These are phyloP conservation scores for Mariannaea elegans DNA, from an alignment of 2,329 filamentous ascomycete species.

Conservation along the genomic window DNA sequence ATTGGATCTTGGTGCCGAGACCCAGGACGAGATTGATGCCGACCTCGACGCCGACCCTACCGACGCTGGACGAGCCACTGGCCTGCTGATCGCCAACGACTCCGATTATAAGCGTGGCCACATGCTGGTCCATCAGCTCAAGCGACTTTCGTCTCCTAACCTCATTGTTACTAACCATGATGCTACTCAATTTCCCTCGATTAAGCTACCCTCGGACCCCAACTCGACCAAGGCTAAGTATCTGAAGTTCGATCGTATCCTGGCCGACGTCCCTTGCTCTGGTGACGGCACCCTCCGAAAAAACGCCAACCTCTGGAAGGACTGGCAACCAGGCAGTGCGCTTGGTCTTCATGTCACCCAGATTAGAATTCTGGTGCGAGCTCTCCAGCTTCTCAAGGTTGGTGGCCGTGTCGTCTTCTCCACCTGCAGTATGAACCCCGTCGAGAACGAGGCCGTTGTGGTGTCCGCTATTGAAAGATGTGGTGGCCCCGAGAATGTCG, in stretches of 20 bases:
- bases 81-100: conserved; percentile 93
- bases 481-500: conserved; percentile 82
- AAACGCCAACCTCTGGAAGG: conserved; percentile 93
- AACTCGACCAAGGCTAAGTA: conserved; percentile 71
- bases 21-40: conserved; percentile 56
- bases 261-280: conserved; percentile 96
- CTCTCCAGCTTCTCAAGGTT: conserved; percentile 94
- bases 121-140: conserved; percentile 97
- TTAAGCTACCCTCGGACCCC: conserved; percentile 76
- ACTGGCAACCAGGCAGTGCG: conserved; percentile 89
- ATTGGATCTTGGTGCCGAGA: conserved; percentile 59
- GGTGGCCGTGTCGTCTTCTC: conserved; percentile 96
- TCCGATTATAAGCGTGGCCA: conserved; percentile 96
- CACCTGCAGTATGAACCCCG: conserved; percentile 98
- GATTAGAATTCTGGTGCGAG: conserved; percentile 87
- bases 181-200: conserved; percentile 92
- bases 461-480: conserved; percentile 89
- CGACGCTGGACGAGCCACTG: conserved; percentile 89
- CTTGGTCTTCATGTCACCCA: conserved; percentile 89
- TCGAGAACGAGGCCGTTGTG: conserved; percentile 95
- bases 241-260: conserved; percentile 94
- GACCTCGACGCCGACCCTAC: conserved; percentile 67
- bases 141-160: conserved; percentile 95
- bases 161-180: conserved; percentile 98
- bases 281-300: conserved; percentile 95